These are phyloP conservation scores for Scleromitrula shiraiana DNA, from an alignment of 2,329 filamentous ascomycete species.

Conservation along the genomic window DNA sequence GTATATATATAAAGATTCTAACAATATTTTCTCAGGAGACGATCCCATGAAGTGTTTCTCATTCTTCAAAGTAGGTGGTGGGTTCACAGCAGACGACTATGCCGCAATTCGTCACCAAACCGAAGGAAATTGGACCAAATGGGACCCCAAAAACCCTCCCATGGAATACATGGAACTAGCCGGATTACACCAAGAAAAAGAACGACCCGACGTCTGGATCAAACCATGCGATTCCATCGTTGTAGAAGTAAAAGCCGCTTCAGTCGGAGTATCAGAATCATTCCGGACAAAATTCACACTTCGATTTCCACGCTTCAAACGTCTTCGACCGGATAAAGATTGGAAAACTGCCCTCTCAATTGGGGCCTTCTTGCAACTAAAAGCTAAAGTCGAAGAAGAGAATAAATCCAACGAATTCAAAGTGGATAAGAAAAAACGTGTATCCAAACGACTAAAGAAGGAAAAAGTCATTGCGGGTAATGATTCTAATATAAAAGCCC, in stretches of 20 bases:
- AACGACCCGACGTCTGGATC: constrained; percentile 89
- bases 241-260: constrained; percentile 80
- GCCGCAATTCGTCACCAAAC: constrained; percentile 73
- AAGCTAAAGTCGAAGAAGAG: constrained; percentile 60
- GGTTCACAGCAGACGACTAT: constrained; percentile 80
- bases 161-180: constrained; percentile 72
- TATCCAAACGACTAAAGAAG: constrained; percentile 56
- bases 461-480: constrained; percentile 67
- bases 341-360: constrained; percentile 77
- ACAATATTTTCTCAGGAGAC: constrained; percentile 24
- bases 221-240: constrained; percentile 81
- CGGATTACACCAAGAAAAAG: constrained; percentile 63
- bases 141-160: constrained; percentile 72
- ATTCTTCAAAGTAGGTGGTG: constrained; percentile 98
- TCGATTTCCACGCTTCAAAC: constrained; percentile 85
- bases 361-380: constrained; percentile 68
- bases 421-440: constrained; percentile 55
- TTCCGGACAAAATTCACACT: constrained; percentile 73
- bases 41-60: constrained; percentile 74
- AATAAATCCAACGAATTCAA: constrained; percentile 68
- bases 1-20: neutral
- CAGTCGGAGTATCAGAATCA: constrained; percentile 63
- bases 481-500: constrained; percentile 39
- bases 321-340: constrained; percentile 68
- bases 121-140: constrained; percentile 84